Base-by-base conservation (phyloP, 1,284 basidiomycete species). In the Acaromyces ingoldii region DNA sequence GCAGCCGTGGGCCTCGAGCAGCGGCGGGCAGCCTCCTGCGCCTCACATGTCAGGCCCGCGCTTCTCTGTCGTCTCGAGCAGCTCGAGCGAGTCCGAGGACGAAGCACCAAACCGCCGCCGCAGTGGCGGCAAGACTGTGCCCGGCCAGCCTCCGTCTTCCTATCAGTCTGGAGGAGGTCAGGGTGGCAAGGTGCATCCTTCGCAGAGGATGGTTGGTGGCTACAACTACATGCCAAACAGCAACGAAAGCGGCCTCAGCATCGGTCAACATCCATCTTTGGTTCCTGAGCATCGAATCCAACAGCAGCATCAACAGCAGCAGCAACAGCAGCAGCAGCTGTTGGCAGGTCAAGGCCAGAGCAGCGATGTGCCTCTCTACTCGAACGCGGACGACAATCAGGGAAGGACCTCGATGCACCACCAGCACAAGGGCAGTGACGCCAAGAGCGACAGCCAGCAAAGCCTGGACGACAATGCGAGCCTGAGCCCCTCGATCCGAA, bases 221-320 rank as follows among this genome's bases (percentile, higher is more conserved):
- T 73, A 73, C 41, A 67, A 67, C 9, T 69, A 70, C 44, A 73
- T 73, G 26, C 62, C 69, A 0, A 61, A 69, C 17, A 73, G 70
- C 53, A 60, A 66, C 43, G 69, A 70, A 43, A 70, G 65, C 30
- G 65, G 63, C 0, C 28, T 73, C 31, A 65, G 62, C 25, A 58
- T 65, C 6, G 52, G 43, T n/a, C n/a, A n/a, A n/a, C n/a, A n/a
- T 5, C 34, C 55, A 7, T 19, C 36, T 30, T 29, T 11, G n/a
- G 30, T 22, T 11, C 42, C 42, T 4, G 11, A n/a, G n/a, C n/a
- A n/a, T n/a, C n/a, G n/a, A n/a, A n/a, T 15, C 4, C 25, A 45
- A 28, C 25, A n/a, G 2, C 22, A 15, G 19, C 42, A 28, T 10
- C 42, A 45, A 28, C 22, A 45, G 17, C 42, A 28, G 6, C 42